phyloP scores from a whole-genome alignment of 202 grass and related monocot genomes.

The Elaeis oleifera region DNA sequence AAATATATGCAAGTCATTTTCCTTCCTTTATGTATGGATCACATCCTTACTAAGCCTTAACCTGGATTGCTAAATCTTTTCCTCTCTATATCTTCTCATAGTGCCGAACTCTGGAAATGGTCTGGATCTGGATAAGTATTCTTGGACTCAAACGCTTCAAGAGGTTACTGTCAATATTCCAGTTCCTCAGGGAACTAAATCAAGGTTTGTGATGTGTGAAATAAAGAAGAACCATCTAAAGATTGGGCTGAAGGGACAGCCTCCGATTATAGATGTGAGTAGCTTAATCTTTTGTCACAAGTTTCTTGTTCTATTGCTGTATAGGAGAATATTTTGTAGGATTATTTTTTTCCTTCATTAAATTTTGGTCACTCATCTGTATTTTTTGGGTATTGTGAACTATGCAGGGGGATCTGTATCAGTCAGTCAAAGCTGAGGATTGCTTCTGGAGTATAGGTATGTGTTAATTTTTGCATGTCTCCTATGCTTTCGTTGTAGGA shows the following conservation, averaged over 20 bases:
- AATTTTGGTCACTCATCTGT: no score
- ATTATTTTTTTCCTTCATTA: neutral
- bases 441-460: conserved; percentile 99
- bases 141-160: conserved; percentile 83
- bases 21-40: no score
- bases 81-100: conserved; percentile 23
- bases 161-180: conserved; percentile 68
- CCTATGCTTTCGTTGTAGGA: no score
- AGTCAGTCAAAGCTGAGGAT: conserved; percentile 70
- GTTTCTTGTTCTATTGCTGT: neutral
- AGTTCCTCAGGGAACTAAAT: conserved; percentile 87
- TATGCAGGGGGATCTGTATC: conserved; percentile 69
- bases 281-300: neutral
- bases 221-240: conserved; percentile 88
- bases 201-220: conserved; percentile 80
- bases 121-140: conserved; percentile 97
- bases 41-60: no score
- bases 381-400: no score
- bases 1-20: no score
- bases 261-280: conserved; percentile 86
- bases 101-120: conserved; percentile 88
- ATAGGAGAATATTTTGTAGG: neutral
- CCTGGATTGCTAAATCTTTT: neutral
- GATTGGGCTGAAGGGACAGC: conserved; percentile 82
- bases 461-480: neutral